Conservation (phyloP, 2,329 filamentous ascomycete species). For the Clonostachys chloroleuca region DNA sequence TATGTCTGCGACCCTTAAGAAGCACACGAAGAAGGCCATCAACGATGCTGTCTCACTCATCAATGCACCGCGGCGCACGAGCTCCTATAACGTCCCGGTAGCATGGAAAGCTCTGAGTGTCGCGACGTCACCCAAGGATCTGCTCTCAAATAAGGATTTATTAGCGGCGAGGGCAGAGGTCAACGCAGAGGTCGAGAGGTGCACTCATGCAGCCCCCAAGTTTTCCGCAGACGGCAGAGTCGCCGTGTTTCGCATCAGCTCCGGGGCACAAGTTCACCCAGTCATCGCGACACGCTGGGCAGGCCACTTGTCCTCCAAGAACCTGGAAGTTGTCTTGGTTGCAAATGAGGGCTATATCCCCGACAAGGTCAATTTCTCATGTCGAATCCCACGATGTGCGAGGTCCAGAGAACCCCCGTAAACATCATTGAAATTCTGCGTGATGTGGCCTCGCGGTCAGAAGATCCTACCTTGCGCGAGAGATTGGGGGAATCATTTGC, state of each 20-base stretch:
- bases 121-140: slow-evolving; percentile 42
- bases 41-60: slow-evolving; percentile 60
- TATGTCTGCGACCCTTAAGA: slow-evolving; percentile 56
- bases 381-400: slow-evolving; percentile 54
- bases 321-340: slow-evolving; percentile 59
- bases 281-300: slow-evolving; percentile 66
- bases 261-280: slow-evolving; percentile 58
- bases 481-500: slow-evolving; percentile 61
- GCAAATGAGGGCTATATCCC: slow-evolving; percentile 63
- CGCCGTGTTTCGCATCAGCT: slow-evolving; percentile 58
- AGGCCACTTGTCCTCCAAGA: slow-evolving; percentile 51
- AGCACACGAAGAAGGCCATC: slow-evolving; percentile 55
- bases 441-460: slow-evolving; percentile 38
- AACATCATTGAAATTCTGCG: slow-evolving; percentile 58
- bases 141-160: slow-evolving; percentile 43
- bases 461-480: slow-evolving; percentile 30
- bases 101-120: slow-evolving; percentile 56
- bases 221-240: slow-evolving; percentile 60
- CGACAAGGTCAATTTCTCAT: slow-evolving; percentile 63
- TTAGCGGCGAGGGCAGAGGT: slow-evolving; percentile 39
- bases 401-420: slow-evolving; percentile 48
- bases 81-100: slow-evolving; percentile 52
- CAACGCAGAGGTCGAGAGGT: slow-evolving; percentile 6
- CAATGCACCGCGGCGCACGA: slow-evolving; percentile 61
- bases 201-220: slow-evolving; percentile 56